Conservation (phyloP, 176 grass and related monocot genomes). For the Miscanthus lutarioriparius region DNA sequence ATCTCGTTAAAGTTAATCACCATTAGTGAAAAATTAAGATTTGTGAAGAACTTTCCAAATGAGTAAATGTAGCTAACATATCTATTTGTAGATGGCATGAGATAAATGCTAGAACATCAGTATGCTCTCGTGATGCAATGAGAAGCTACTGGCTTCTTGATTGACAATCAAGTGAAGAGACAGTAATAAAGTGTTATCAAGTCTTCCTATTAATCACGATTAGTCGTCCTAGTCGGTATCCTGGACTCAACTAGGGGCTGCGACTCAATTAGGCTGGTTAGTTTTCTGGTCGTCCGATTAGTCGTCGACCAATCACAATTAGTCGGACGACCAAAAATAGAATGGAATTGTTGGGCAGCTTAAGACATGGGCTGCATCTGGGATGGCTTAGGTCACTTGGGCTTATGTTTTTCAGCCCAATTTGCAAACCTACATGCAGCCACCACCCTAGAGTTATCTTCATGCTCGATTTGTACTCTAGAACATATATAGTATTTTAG, state of each 20-base stretch:
- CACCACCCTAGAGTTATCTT: not conserved
- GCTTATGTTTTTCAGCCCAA: no score
- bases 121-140: not conserved
- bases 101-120: not conserved
- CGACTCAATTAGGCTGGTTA: not conserved
- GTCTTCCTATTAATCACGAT: not conserved
- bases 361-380: no score
- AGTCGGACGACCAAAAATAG: not conserved
- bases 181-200: not conserved
- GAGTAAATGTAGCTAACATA: not conserved
- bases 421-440: not conserved
- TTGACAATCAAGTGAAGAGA: not conserved
- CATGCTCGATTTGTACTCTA: not conserved
- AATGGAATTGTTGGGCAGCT: no score
- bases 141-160: constrained; percentile 17
- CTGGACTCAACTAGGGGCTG: not conserved
- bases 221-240: not conserved
- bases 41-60: not conserved
- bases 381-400: no score
- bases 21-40: constrained; percentile 4
- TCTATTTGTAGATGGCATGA: not conserved
- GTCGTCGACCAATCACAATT: not conserved
- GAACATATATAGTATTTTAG: not conserved
- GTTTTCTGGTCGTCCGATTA: not conserved
- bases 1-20: not conserved